Percentiles rank a stretch among this genome's conserved stretches.
These are phyloP conservation scores for Centella asiatica DNA, from an alignment of 129 eudicot species.

Conservation along the genomic window DNA sequence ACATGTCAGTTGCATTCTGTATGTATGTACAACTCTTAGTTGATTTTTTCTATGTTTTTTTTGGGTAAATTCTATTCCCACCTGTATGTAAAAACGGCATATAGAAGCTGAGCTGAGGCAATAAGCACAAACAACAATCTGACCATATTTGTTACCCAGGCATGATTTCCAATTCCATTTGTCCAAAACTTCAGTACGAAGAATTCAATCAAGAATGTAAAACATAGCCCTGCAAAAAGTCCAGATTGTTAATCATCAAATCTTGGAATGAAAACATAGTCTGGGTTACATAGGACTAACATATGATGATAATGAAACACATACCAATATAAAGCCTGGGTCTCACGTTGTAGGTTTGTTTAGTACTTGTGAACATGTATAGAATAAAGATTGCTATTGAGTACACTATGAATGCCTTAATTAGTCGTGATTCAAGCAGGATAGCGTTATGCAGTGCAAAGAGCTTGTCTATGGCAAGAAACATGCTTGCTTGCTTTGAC, in stretches of 20 bases:
- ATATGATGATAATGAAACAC: not conserved
- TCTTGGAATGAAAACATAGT: constrained; percentile 15
- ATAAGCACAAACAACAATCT: constrained; percentile 36
- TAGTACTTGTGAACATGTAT: constrained; percentile 76
- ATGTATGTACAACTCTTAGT: no score
- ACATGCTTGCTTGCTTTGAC: constrained; percentile 82
- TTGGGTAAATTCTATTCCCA: not conserved
- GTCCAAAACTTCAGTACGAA: constrained; percentile 34
- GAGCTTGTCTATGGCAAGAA: constrained; percentile 73
- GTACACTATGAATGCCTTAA: constrained; percentile 59
- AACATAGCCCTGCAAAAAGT: constrained; percentile 40
- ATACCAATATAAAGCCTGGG: constrained; percentile 64
- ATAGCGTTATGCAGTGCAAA: constrained; percentile 66
- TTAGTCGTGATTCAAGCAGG: constrained; percentile 66
- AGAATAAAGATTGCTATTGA: constrained; percentile 38
- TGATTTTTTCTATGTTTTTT: no score
- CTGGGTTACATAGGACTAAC: constrained; percentile 41
- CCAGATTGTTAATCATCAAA: not conserved
- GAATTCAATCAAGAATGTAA: constrained; percentile 41
- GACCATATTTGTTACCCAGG: constrained; percentile 32
- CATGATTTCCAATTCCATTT: constrained; percentile 35
- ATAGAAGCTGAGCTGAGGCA: constrained; percentile 42
- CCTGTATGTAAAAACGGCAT: constrained; percentile 67
- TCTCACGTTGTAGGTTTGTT: constrained; percentile 55
- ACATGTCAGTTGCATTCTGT: not conserved